Conservation (phyloP, 1,284 basidiomycete species). For the Cerioporus squamosus region DNA sequence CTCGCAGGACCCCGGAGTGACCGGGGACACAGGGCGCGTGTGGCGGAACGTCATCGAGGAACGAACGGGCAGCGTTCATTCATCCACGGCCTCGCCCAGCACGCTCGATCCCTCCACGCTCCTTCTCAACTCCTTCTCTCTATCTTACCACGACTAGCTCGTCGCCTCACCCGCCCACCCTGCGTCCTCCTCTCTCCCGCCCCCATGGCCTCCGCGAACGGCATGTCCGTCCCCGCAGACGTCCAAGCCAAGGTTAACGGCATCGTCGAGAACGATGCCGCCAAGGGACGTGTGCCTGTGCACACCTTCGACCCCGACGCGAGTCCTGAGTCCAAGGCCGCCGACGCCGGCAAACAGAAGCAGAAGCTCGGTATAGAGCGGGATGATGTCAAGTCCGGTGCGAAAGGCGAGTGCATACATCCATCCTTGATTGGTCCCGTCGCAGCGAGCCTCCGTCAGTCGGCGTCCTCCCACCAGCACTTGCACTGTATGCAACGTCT, state of each 20-base stretch:
- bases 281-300: constrained; percentile 54
- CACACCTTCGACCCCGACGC: constrained; percentile 82
- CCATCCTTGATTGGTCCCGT: neutral
- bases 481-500: too few relatives aligned
- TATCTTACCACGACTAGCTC: constrained; percentile 13
- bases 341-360: constrained; percentile 59
- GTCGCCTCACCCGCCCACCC: constrained; percentile 10
- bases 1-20: constrained; percentile 14
- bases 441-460: too few relatives aligned
- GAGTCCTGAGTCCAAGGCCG: constrained; percentile 75
- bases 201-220: constrained; percentile 25
- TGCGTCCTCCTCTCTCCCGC: constrained; percentile 10
- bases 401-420: constrained; percentile 40
- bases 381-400: constrained; percentile 39
- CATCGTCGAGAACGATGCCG: constrained; percentile 47
- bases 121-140: constrained; percentile 16
- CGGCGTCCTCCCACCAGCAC: too few relatives aligned
- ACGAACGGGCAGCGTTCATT: constrained; percentile 21
- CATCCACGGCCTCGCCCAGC: constrained; percentile 17
- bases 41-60: constrained; percentile 28
- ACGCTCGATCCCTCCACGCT: constrained; percentile 17
- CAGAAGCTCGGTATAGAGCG: constrained; percentile 56
- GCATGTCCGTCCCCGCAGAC: constrained; percentile 14
- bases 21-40: constrained; percentile 19
- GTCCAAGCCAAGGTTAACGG: constrained; percentile 45